A percentile compares a stretch with the other conserved stretches of the same genome.
Conservation (phyloP, 495 filamentous ascomycete species). For the Lophiostoma macrostomum region DNA sequence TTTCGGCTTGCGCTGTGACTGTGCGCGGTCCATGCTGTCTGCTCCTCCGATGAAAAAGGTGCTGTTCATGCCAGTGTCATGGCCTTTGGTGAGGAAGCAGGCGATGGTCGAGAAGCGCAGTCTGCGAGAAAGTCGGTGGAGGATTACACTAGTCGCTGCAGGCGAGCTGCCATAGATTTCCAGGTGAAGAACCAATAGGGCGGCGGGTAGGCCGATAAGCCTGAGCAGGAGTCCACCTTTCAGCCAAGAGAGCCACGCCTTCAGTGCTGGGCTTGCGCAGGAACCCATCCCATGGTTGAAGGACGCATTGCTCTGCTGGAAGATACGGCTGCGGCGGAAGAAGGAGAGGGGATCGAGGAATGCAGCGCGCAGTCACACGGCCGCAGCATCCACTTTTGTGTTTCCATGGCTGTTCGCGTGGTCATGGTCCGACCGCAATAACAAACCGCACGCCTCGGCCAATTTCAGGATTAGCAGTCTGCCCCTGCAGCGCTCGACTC, state of each 20-base stretch:
- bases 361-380: not conserved
- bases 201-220: slow-evolving; percentile 22
- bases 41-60: slow-evolving; percentile 14
- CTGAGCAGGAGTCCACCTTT: slow-evolving; percentile 17
- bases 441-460: no score
- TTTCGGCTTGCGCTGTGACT: slow-evolving; percentile 5
- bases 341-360: not conserved
- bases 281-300: slow-evolving; percentile 31
- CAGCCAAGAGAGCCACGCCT: slow-evolving; percentile 26
- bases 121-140: slow-evolving; percentile 31
- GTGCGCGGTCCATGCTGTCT: slow-evolving; percentile 18
- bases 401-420: slow-evolving; percentile 10
- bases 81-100: slow-evolving; percentile 5
- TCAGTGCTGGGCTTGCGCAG: slow-evolving; percentile 22
- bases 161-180: slow-evolving; percentile 29
- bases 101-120: slow-evolving; percentile 16
- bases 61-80: slow-evolving; percentile 20
- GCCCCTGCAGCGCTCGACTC: no score
- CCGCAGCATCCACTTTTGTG: not conserved
- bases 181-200: slow-evolving; percentile 27
- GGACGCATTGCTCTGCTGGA: slow-evolving; percentile 24
- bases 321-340: not conserved
- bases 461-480: no score
- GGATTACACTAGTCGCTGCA: slow-evolving; percentile 21
- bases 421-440: no score